A percentile compares a stretch with the other conserved stretches of the same genome.
phyloP scores from a whole-genome alignment of 1,284 basidiomycete species.

The Irpex sp. region DNA sequence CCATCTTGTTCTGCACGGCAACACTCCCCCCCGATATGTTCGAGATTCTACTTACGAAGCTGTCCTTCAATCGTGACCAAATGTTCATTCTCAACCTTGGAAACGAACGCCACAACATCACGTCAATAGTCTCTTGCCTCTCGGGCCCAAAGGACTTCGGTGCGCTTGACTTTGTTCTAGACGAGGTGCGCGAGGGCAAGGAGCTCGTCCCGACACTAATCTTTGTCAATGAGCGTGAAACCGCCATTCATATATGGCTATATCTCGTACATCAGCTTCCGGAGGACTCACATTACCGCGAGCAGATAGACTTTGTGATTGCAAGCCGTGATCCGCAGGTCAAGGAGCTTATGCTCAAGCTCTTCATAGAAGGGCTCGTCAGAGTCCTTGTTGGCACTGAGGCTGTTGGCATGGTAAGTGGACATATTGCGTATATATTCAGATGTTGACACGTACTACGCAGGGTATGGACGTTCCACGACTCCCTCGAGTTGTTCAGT shows the following conservation, averaged over 20 bases:
- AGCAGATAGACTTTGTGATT: constrained; percentile 3
- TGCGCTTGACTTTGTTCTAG: constrained; percentile 1
- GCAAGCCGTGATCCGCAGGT: neutral
- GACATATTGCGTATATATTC: neutral
- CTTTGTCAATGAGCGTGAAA: neutral
- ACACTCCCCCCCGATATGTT: constrained; percentile 14
- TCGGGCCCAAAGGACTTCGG: neutral
- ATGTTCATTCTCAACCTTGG: constrained; percentile 16
- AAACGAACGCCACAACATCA: constrained; percentile 19
- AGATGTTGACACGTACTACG: neutral
- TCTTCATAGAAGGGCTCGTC: constrained; percentile 7
- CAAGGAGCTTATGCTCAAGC: neutral
- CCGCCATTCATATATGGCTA: neutral
- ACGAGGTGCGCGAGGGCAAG: neutral
- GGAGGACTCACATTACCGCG: neutral
- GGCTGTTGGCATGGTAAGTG: constrained; percentile 8
- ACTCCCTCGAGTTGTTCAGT: constrained; percentile 12
- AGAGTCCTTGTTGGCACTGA: constrained; percentile 14
- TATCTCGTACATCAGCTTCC: neutral
- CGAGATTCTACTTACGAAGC: constrained; percentile 2
- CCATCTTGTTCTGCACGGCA: constrained; percentile 18
- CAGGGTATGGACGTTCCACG: constrained; percentile 15
- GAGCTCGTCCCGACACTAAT: neutral
- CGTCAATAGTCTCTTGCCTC: constrained; percentile 1
- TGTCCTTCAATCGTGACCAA: constrained; percentile 1